Evolutionary conservation across 163 green algal species (phyloP), one percentile per base, ranked within the genome.

Genomic region (Scenedesmus sp.): DNA sequence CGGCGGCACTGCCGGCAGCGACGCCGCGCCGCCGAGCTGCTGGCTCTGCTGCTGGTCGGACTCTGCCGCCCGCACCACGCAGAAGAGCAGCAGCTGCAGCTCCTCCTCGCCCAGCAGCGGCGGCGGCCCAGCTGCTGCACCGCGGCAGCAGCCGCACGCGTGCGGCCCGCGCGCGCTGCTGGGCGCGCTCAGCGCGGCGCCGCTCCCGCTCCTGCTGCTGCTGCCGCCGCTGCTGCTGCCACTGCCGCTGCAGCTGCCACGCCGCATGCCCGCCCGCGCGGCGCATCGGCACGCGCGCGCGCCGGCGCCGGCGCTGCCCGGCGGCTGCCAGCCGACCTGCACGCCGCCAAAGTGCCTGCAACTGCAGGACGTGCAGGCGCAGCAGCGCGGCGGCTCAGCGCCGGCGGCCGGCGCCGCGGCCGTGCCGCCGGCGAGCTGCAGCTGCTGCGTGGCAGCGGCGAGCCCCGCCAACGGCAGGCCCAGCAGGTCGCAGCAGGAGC

Each of bases 401-500:
- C 29, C 58, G 13, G 1, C 3, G 26, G 63, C 44, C 57, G 63
- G 24, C 42, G 39, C 42, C 44, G 42, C 18, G 33, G 39, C 22
- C 39, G 2, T 42, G 28, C 39, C 10, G 4, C 39, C 9, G n/a
- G 26, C 20, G 22, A 72, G 7, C 39, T 70, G 70, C 44, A 78
- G 57, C 36, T 70, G 56, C 28, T 51, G 71, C 47, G 56, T 28
- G 18, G 58, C 58, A 53, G 58, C 29, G 10, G 10, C 9, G 22
- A 80, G 47, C 29, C 31, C 22, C 2, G n/a, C 31, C 22, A 72
- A 17, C 15, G 71, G 71, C 39, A 80, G 17, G 6, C 45, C 20
- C 29, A 80, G 28, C 47, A 80, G 31, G 44, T 63, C 44, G 31
- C 71, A 80, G 39, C 42, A 60, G 31, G 71, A 58, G 7, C 6